Evolutionary conservation across 2,329 filamentous ascomycete species (phyloP), one percentile per base, ranked within the genome.

Genomic region (Xylogone sp.): DNA sequence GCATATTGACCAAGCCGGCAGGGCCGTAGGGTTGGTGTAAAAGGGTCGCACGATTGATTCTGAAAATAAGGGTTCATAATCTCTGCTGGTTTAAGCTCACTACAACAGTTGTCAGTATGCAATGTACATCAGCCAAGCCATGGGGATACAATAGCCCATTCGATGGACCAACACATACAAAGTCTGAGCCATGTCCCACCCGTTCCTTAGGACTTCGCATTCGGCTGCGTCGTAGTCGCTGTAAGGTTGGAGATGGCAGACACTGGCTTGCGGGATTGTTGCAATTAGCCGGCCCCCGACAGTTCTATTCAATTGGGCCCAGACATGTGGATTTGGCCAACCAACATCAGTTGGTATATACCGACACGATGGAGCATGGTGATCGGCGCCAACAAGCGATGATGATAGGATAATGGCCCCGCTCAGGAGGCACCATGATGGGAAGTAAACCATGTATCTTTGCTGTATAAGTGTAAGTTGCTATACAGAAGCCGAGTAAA

Each of bases 51-150:
- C 13, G 50, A 50, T 3, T 46, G 39, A 49, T 46, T 46, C 42
- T 27, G 34, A 51, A 45, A 9, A 21, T 46, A 3, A 56, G 53
- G 31, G 56, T 53, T 21, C 21, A 46, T 31, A 8, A 50, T 24
- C 21, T 20, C 19, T 8, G 43, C 20, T 3, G 48, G 31, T 21
- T 21, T 39, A 1, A 19, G 22, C 45, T 53, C 42, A 44, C 53
- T 9, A 34, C 3, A 12, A 2, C 89, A 80, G 75, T 16, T 24
- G 20, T 27, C 24, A 27, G 10, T 10, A 5, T 27, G 5, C 10
- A 27, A n/a, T n/a, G 6, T 10, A 27, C 24, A 10, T 6, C 5
- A 27, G 24, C 24, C 24, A 5, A 27, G 24, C 5, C 5, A 27
- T 5, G 24, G 10, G 10, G 10, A 27, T 5, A 27, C 24, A 10